Evolutionary conservation across 495 filamentous ascomycete genomes (phyloP), one percentile per base, ranked within the genome.

Genomic region (Tuber borchii): DNA sequence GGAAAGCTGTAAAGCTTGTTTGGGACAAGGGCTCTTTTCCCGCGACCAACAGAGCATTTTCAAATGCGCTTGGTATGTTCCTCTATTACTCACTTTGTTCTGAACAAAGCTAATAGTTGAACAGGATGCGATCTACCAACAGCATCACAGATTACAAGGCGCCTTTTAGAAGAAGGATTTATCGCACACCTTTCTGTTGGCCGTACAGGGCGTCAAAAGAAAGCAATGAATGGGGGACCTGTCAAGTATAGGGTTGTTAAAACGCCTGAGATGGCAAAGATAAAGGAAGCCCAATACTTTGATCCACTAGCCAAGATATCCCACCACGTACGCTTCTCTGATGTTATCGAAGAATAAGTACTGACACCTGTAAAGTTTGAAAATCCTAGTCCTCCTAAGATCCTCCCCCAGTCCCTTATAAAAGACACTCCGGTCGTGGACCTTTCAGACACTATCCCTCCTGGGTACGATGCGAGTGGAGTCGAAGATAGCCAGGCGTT

Each of bases 241-340:
- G 44, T 61, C 51, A 77, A 78, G 68, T 83, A 78, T 42, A 75
- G 56, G 44, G 40, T 82, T 19, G 51, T 80, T 26, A 83, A 80
- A 39, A 80, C 82, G 42, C 70, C 71, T 1, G 73, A 82, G 51
- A 75, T 42, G 20, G 69, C 71, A 42, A n/a, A 73, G 9, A 51
- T 68, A 56, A 83, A 79, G 73, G 74, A 80, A n/a, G 20, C 39
- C 9, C 71, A 77, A 72, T 83, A 83, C 69, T 83, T 83, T 77
- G 82, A 83, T 69, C 82, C 82, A 19, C 44, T 78, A 40, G 71
- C 73, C 65, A 83, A 76, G 74, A 82, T 83, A 16, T 82, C 82
- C 22, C 82, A 83, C 69, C 82, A 83, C 71, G 82, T 83, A 43
- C 77, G 79, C 78, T 20, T 19, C 26, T 44, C 51, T 26, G 10